Evolutionary conservation across 495 filamentous ascomycete genomes (phyloP), one percentile per base, ranked within the genome.

Genomic region (Hypomontagnella monticulosa): DNA sequence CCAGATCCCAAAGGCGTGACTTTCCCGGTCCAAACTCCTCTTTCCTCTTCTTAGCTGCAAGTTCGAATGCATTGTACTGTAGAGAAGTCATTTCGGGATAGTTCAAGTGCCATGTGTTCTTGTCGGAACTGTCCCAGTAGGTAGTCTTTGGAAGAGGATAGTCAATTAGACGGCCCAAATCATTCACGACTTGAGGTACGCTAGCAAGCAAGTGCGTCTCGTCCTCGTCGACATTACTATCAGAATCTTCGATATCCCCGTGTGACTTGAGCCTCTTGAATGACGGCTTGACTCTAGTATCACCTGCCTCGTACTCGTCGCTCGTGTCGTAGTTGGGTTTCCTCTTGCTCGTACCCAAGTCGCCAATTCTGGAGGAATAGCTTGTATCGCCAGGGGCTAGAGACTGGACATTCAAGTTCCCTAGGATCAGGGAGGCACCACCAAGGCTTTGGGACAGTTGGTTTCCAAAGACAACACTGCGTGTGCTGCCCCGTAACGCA

Each of bases 21-120:
- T 80, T 79, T 0, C 71, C 74, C 4, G 78, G 78, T 1, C 66
- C 63, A 48, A 85, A 85, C 41, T 77, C 68, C 61, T 86, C 83
- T 0, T 73, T 73, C 51, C 80, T 73, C 6, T 67, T 68, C 27
- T 71, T 42, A 0, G 82, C 81, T 14, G 76, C 79, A 4, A 58
- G 32, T 50, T 77, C 69, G 63, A 82, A 84, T 0, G 76, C 79
- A 19, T 77, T 73, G 15, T 76, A 78, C 34, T 86, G 81, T 9
- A 81, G 75, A 57, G 78, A 73, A 2, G 77, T 82, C 83, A 86
- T 86, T 57, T 80, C 78, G 2, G 84, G 84, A 57, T 86, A 86
- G 32, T 76, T 57, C 12, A 83, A 68, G 57, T 86, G 83, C 76
- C 80, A 81, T 1, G 81, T 83, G 34, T 53, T 73, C 61, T 69